Evolutionary conservation across 2,329 filamentous ascomycete genomes (phyloP).

Genomic region (Nemania diffusa): DNA sequence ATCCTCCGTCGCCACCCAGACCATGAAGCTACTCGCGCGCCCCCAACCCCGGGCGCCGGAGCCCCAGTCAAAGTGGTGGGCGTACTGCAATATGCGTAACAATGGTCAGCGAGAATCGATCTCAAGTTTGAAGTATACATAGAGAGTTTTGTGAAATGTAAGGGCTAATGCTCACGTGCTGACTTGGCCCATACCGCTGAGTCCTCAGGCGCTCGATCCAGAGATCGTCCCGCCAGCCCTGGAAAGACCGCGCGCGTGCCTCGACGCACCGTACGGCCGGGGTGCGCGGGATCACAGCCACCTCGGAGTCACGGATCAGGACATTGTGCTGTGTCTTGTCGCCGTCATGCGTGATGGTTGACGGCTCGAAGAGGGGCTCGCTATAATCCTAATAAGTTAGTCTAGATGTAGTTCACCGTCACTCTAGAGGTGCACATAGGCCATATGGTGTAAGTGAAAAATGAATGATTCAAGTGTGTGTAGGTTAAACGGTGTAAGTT

Average conservation of each 20-base stretch:
- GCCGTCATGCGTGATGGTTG: constrained; percentile 62
- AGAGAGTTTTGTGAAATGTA: background rate
- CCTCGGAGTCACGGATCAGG: constrained; percentile 62
- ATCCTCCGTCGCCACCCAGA: constrained; percentile 56
- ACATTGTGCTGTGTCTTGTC: constrained; percentile 54
- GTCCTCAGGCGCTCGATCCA: constrained; percentile 64
- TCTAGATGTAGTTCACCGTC: background rate
- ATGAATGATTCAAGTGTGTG: background rate
- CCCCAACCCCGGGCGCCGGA: constrained; percentile 61
- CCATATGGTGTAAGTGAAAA: background rate
- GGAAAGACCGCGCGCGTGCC: constrained; percentile 47
- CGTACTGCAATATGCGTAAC: constrained; percentile 53
- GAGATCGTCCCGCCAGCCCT: constrained; percentile 64
- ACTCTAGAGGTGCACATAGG: background rate
- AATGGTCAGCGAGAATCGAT: constrained; percentile 1
- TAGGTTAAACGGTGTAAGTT: background rate
- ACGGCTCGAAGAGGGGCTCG: constrained; percentile 60
- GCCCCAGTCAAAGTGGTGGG: constrained; percentile 66
- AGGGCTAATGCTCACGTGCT: constrained; percentile 49
- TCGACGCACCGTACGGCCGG: constrained; percentile 47
- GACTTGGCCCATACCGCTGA: constrained; percentile 59
- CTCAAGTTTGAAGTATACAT: background rate
- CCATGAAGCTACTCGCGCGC: constrained; percentile 65
- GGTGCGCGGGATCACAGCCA: constrained; percentile 62
- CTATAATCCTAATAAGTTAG: constrained; percentile 46